These are phyloP conservation scores for Suhomyces choctaworum DNA, from an alignment of 1,139 yeast genomes.

Conservation along the genomic window DNA sequence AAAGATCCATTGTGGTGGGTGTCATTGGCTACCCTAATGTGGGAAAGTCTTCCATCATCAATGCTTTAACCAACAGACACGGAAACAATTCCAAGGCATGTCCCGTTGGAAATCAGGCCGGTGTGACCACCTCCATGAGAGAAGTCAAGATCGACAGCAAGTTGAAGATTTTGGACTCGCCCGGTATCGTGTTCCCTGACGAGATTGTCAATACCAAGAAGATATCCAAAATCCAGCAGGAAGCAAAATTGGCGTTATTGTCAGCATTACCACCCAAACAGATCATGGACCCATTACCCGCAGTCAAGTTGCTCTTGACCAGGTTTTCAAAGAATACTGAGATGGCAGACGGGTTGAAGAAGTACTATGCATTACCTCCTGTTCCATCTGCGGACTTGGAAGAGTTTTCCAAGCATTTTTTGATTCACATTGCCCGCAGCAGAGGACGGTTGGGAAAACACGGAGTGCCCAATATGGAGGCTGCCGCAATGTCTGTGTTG, in stretches of 20 bases:
- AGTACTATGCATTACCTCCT: constrained; percentile 79
- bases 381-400: constrained; percentile 64
- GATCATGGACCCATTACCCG: constrained; percentile 80
- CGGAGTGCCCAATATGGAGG: constrained; percentile 84
- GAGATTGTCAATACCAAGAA: constrained; percentile 47
- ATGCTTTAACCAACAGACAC: constrained; percentile 83
- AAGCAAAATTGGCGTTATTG: constrained; percentile 82
- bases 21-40: constrained; percentile 93
- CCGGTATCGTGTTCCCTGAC: constrained; percentile 96
- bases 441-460: constrained; percentile 92
- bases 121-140: constrained; percentile 89
- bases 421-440: constrained; percentile 89
- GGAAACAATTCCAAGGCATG: constrained; percentile 71
- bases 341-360: constrained; percentile 74
- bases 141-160: constrained; percentile 91
- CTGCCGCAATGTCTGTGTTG: constrained; percentile 81
- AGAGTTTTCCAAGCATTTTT: constrained; percentile 75
- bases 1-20: constrained; percentile 92
- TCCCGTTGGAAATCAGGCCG: constrained; percentile 98
- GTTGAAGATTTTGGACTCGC: constrained; percentile 87
- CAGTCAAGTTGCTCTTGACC: constrained; percentile 74
- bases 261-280: constrained; percentile 91
- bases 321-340: constrained; percentile 68
- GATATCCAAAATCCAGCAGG: constrained; percentile 61
- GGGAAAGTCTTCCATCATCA: constrained; percentile 93